Percentiles rank a stretch among this genome's conserved stretches.
phyloP scores from a whole-genome alignment of 106 monocot genomes.

The Ottelia alismoides region DNA sequence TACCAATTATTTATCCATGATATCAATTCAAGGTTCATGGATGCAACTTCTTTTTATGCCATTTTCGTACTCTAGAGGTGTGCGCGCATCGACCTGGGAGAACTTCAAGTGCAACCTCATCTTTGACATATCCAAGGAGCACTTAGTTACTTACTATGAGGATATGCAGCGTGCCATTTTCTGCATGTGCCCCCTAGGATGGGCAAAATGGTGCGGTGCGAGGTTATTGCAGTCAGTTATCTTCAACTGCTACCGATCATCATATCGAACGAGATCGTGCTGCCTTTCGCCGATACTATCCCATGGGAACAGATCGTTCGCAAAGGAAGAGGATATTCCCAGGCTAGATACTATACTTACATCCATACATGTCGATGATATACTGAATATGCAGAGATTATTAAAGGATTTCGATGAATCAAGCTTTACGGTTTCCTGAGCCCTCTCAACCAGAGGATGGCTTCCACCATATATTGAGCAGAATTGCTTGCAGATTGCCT shows the following conservation, averaged over 20 bases:
- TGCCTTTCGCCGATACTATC: constrained; percentile 56
- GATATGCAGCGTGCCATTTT: no score
- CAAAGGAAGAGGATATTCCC: constrained; percentile 50
- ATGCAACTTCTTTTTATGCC: no score
- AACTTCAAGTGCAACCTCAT: constrained; percentile 66
- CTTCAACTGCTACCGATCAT: constrained; percentile 58
- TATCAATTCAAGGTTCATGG: no score
- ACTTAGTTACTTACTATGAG: constrained; percentile 58
- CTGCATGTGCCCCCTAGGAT: constrained; percentile 58
- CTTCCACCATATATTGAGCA: constrained; percentile 60
- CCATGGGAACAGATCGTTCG: constrained; percentile 66
- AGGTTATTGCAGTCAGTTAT: constrained; percentile 48
- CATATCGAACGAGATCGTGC: constrained; percentile 55
- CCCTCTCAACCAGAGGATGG: constrained; percentile 49
- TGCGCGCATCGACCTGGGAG: constrained; percentile 53
- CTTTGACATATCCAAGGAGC: constrained; percentile 58
- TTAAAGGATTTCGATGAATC: constrained; percentile 64
- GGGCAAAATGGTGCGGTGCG: constrained; percentile 70
- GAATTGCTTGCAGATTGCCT: constrained; percentile 58
- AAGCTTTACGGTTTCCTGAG: constrained; percentile 52
- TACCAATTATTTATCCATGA: no score
- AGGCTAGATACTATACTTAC: no score
- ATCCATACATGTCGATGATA: constrained; percentile 35
- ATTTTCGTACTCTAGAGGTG: constrained; percentile 30
- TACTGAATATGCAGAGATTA: constrained; percentile 49